These are phyloP conservation scores for Bretschneidera sinensis DNA, from an alignment of 345 rosid species.

Conservation along the genomic window DNA sequence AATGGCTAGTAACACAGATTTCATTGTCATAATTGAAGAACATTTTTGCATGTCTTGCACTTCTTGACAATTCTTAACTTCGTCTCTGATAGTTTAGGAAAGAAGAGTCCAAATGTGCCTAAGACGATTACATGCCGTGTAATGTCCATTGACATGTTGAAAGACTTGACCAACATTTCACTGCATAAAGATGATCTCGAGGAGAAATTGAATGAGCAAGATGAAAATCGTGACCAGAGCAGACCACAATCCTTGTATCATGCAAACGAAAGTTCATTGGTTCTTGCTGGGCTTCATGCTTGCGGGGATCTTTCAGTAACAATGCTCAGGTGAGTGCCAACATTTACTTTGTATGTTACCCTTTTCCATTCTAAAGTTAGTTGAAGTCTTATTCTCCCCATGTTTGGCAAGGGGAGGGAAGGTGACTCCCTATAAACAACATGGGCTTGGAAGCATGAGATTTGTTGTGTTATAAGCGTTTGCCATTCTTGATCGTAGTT, in stretches of 20 bases:
- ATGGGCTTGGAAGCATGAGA: too few species aligned
- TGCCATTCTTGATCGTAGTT: too few species aligned
- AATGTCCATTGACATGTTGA: slow-evolving; percentile 61
- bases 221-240: slow-evolving; percentile 11
- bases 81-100: slow-evolving; percentile 58
- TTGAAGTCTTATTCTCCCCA: not conserved
- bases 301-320: slow-evolving; percentile 95
- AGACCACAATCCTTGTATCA: slow-evolving; percentile 22
- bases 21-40: slow-evolving; percentile 2
- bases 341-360: slow-evolving; percentile 1
- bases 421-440: too few species aligned
- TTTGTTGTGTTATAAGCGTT: too few species aligned
- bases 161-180: slow-evolving; percentile 39
- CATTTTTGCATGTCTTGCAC: slow-evolving; percentile 15
- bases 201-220: slow-evolving; percentile 20
- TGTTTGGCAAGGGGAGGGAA: not conserved
- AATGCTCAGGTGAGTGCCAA: slow-evolving; percentile 69
- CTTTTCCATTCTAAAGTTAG: not conserved
- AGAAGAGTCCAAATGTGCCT: slow-evolving; percentile 48
- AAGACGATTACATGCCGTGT: slow-evolving; percentile 66
- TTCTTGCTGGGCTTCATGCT: slow-evolving; percentile 96
- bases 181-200: slow-evolving; percentile 25
- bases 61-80: slow-evolving; percentile 26
- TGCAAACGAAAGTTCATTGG: slow-evolving; percentile 38
- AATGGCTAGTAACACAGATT: not conserved